Conservation (phyloP, 2,329 filamentous ascomycete species). For the Exophiala calicioides region DNA sequence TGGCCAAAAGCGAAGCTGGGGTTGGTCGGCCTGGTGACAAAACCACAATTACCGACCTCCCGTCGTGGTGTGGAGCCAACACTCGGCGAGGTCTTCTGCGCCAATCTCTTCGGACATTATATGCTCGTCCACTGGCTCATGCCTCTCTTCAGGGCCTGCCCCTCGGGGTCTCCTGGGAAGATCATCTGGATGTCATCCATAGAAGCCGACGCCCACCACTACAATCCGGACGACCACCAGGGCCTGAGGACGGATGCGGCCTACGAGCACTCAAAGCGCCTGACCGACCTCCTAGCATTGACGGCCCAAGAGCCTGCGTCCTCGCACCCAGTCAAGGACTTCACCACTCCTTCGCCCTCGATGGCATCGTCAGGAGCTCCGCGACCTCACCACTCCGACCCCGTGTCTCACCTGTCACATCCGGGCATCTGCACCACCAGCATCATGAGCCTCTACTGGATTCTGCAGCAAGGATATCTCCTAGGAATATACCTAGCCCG, state of each 20-base stretch:
- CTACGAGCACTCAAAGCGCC: conserved; percentile 84
- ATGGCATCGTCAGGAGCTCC: conserved; percentile 23
- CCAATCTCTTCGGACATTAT: conserved; percentile 96
- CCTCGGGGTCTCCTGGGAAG: conserved; percentile 56
- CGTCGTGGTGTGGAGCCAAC: conserved; percentile 51
- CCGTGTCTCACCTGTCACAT: conserved; percentile 76
- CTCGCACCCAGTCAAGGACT: conserved; percentile 57
- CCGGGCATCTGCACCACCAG: conserved; percentile 83
- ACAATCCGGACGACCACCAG: conserved; percentile 74
- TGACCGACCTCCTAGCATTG: conserved; percentile 81
- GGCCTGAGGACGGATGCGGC: conserved; percentile 62
- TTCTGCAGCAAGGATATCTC: conserved; percentile 25
- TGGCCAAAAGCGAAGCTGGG: conserved; percentile 77
- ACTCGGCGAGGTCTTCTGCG: conserved; percentile 81
- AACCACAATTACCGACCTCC: conserved; percentile 49
- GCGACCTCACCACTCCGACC: conserved; percentile 38
- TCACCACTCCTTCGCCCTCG: conserved; percentile 33
- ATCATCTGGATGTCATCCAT: conserved; percentile 87
- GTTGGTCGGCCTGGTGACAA: conserved; percentile 55
- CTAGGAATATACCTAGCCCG: conserved; percentile 57
- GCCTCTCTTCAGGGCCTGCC: conserved; percentile 64
- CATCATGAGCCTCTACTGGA: conserved; percentile 70
- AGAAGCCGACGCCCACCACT: conserved; percentile 62
- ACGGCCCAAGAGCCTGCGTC: conserved; percentile 64
- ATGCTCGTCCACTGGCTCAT: conserved; percentile 78